These are phyloP conservation scores for Puccinellia tenuiflora DNA, from an alignment of 176 grass and related monocot species.

Conservation along the genomic window DNA sequence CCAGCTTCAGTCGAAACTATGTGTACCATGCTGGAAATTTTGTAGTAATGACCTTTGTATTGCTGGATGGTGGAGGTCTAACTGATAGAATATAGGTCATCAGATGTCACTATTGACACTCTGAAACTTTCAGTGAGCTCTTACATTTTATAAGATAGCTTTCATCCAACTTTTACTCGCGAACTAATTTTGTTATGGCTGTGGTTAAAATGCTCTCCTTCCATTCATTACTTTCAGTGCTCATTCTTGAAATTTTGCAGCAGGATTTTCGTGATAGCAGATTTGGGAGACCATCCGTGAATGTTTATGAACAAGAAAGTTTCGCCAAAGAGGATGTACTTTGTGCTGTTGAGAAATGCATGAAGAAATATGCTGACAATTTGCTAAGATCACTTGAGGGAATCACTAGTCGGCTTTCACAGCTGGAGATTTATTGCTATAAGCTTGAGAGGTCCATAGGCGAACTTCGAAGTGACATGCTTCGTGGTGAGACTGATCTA, in stretches of 20 bases:
- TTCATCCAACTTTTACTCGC: not conserved
- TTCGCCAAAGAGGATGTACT: conserved; percentile 61
- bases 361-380: conserved; percentile 88
- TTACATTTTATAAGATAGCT: not conserved
- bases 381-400: conserved; percentile 71
- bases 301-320: conserved; percentile 66
- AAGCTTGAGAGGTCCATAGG: conserved; percentile 68
- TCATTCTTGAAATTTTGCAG: conserved; percentile 10
- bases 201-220: not conserved
- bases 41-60: not conserved
- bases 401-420: conserved; percentile 61
- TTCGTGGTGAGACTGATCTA: conserved; percentile 49
- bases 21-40: not conserved
- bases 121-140: not conserved
- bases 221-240: not conserved
- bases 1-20: not conserved
- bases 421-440: conserved; percentile 67
- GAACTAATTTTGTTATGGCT: not conserved
- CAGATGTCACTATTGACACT: not conserved
- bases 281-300: conserved; percentile 42
- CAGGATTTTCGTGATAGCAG: conserved; percentile 65
- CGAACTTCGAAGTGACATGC: conserved; percentile 56
- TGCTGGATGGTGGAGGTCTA: not conserved
- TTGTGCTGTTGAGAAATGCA: conserved; percentile 77
- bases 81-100: not conserved